Conservation (phyloP, 179 eudicot species). For the Pouteria campechiana region DNA sequence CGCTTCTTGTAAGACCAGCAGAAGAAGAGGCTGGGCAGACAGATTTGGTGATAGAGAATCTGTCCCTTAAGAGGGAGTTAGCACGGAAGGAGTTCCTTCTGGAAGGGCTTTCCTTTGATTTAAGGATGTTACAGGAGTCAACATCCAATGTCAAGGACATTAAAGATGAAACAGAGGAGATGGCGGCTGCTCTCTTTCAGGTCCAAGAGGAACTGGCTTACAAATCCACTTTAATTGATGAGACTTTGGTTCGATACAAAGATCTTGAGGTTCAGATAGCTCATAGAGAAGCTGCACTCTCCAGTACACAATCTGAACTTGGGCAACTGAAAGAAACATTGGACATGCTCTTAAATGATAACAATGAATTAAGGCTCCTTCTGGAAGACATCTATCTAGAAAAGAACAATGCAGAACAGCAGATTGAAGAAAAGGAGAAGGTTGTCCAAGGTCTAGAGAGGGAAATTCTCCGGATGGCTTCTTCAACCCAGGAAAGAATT, state of each 20-base stretch:
- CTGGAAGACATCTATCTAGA: slow-evolving; percentile 27
- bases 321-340: slow-evolving; percentile 24
- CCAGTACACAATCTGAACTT: slow-evolving; percentile 24
- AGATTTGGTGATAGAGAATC: slow-evolving; percentile 14
- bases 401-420: slow-evolving; percentile 36
- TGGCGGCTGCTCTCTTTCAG: slow-evolving; percentile 26
- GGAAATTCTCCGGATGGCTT: slow-evolving; percentile 35
- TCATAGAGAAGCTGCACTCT: slow-evolving; percentile 28
- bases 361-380: slow-evolving; percentile 28
- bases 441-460: slow-evolving; percentile 34
- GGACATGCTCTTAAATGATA: slow-evolving; percentile 26
- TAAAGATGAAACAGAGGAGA: slow-evolving; percentile 37
- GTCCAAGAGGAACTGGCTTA: slow-evolving; percentile 28
- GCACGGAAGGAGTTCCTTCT: slow-evolving; percentile 33
- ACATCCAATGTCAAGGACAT: slow-evolving; percentile 35
- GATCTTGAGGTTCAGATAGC: slow-evolving; percentile 26
- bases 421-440: slow-evolving; percentile 37
- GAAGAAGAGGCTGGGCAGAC: too few relatives aligned
- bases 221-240: slow-evolving; percentile 33
- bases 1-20: too few relatives aligned
- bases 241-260: slow-evolving; percentile 15
- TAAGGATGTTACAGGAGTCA: slow-evolving; percentile 57
- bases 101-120: slow-evolving; percentile 51
- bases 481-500: slow-evolving; percentile 19
- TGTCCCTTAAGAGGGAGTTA: slow-evolving; percentile 29